Evolutionary conservation across 2,329 filamentous ascomycete species (phyloP).

Genomic region (Trichophyton mentagrophytes): DNA sequence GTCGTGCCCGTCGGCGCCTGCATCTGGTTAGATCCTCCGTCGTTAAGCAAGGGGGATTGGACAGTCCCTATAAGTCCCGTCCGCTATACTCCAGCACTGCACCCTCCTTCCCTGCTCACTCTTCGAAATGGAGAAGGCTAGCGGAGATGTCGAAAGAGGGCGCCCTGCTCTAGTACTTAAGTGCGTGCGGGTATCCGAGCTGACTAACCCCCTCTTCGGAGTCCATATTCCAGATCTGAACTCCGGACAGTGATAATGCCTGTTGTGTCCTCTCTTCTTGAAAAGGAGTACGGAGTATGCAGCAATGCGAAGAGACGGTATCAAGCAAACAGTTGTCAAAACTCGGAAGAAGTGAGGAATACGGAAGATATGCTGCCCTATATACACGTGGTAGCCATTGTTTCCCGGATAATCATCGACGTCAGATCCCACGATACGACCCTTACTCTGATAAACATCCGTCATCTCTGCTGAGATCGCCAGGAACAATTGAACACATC

Average conservation of each 20-base stretch:
- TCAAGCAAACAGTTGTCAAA: background rate
- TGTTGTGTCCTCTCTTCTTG: background rate
- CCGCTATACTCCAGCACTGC: background rate
- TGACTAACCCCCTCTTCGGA: background rate
- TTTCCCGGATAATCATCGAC: background rate
- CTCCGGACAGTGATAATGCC: background rate
- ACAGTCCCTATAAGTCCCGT: background rate
- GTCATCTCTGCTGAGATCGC: background rate
- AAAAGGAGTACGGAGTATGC: background rate
- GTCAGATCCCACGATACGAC: background rate
- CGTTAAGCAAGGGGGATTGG: background rate
- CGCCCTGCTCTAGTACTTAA: background rate
- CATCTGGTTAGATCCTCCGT: background rate
- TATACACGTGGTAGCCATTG: background rate
- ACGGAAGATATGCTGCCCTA: background rate
- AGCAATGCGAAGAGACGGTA: background rate
- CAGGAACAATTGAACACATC: background rate
- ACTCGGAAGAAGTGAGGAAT: background rate
- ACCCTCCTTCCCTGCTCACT: background rate
- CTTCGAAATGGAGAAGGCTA: background rate
- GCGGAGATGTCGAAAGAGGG: background rate
- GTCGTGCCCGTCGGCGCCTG: background rate
- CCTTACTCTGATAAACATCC: background rate
- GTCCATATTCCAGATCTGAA: background rate
- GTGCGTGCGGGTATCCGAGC: background rate